Base-by-base conservation (phyloP, 2,329 filamentous ascomycete genomes). In the Trichoderma guizhouense region DNA sequence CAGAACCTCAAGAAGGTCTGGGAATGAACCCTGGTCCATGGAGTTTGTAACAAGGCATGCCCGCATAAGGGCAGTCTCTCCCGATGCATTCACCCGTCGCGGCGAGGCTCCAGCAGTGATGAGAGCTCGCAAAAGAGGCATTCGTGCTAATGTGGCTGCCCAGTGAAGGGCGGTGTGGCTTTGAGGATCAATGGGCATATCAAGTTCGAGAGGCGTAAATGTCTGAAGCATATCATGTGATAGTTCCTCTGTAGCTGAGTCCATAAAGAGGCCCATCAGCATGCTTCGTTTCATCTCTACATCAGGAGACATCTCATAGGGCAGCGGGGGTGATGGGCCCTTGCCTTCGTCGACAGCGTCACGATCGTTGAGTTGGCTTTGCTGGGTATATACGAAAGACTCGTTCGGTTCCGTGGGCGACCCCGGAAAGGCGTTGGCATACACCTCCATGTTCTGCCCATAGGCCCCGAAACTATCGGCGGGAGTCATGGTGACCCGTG, bases 11-110 rank as follows among this genome's bases (percentile, higher is more conserved):
- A 99, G 86, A 2, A 98, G 86, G 73, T 97, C 94, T 0, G 95
- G 93, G 77, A 99, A 99, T 63, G 92, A 96, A 74, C 90, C 91
- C 72, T 95, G 92, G 76, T 98, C 95, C 79, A 97, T 91, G 64
- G 96, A 97, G 79, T 99, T 99, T 69, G 95, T 97, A 12, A 97
- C 96, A 1, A 93, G 89, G 72, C 95, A 96, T 3, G 96, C 94
- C 73, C 95, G 92, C 87, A 98, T 97, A 57, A 99, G 83, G 0
- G 96, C 93, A 0, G 95, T 98, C 81, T 98, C 95, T 15, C 96
- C 96, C 1, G 92, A 92, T 28, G 91, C 90, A 78, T 98, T 99
- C 1, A 97, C 92, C 34, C 96, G 89, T 79, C 91, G 93, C 61
- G 97, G 94, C 75, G 91, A 97, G 1, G 95, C 95, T 1, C 96